Base-by-base conservation (phyloP, 2,329 filamentous ascomycete species). In the Alternaria infectoria region DNA sequence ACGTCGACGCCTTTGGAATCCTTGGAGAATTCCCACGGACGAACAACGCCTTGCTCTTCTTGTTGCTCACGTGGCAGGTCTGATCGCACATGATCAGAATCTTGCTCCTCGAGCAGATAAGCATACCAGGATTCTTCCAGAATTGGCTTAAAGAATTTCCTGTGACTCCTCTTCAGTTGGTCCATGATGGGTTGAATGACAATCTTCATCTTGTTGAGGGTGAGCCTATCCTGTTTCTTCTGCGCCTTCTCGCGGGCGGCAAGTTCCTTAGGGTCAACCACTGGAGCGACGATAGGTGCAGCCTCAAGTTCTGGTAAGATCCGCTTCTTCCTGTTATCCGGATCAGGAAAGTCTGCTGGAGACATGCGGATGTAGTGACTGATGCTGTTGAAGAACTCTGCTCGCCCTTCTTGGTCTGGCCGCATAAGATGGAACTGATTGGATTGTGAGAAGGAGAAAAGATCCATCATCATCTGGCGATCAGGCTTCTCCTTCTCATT, bases 111-210 rank as follows among this genome's bases (percentile, higher is more conserved):
- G 73, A 93, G 92, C 1, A 98, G 84, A 77, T 98, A 97, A 19
- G 89, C 86, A 62, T 96, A 93, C 67, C 90, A 87, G 11, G 81
- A 80, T 55, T 92, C 89, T 2, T 92, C 88, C 64, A 99, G 90
- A 8, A 77, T 88, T 1, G 93, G 90, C 59, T 89, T 89, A 64
- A 93, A 88, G 81, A 98, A 98, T 70, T 93, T 93, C 77, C 91
- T 92, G 82, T 97, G 97, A 77, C 91, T 93, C 65, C 86, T 86
- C 79, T 97, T 96, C 76, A 99, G 93, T 80, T 97, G 93, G 70
- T 99, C 95, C 93, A 99, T 97, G 70, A 98, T 93, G 2, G 93
- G 93, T 79, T 97, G 94, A 58, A 99, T 89, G 57, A 91, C 85
- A 43, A 97, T 89, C 83, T 98, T 99, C 68, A 99, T 84, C 62